Evolutionary conservation across 768 basidiomycete genomes (phyloP), one percentile per base, ranked within the genome.

Genomic region (Trametes sanguinea): DNA sequence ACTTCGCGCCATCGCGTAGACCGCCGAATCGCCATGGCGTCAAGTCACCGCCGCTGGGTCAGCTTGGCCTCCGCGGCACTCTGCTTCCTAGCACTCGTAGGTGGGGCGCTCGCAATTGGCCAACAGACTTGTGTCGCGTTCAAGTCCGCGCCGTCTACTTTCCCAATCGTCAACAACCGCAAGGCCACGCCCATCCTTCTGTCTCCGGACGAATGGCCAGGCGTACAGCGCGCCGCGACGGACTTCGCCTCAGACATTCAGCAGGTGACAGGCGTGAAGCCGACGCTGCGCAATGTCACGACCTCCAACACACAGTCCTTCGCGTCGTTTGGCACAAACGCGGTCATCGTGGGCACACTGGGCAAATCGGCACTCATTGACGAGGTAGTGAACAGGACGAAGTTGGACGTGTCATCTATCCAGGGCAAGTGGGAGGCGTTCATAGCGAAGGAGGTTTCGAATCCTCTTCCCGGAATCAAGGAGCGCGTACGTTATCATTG

Each of bases 391-490:
- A 83, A 84, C 51, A 69, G 75, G 37, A 80, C 85, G 4, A 75
- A 77, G 16, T 72, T 86, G 60, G 82, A 87, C 65, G 82, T 85
- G 3, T 83, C 83, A 6, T 75, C 76, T 0, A 79, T 90, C 50
- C 69, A 82, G 59, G 87, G 87, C 2, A 76, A 85, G 62, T 90
- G 89, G 89, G 89, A 90, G 68, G 71, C 83, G 0, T 89, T 83
- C 73, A 68, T 83, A 63, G 75, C 83, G 2, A 74, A 74, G 52
- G 79, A 82, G 46, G 83, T 87, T 6, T 72, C 76, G 45, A 82
- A 84, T 60, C 85, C 85, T 4, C 72, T 86, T 2, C 81, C 84
- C 44, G 85, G 84, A 3, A 77, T 88, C 22, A 72, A 76, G 29
- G 29, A 80, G 80, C 55, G 88, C 85, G 33, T 85, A 89, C 72